phyloP scores from a whole-genome alignment of 306 rosid genomes.

The Arachis hypogaea region DNA sequence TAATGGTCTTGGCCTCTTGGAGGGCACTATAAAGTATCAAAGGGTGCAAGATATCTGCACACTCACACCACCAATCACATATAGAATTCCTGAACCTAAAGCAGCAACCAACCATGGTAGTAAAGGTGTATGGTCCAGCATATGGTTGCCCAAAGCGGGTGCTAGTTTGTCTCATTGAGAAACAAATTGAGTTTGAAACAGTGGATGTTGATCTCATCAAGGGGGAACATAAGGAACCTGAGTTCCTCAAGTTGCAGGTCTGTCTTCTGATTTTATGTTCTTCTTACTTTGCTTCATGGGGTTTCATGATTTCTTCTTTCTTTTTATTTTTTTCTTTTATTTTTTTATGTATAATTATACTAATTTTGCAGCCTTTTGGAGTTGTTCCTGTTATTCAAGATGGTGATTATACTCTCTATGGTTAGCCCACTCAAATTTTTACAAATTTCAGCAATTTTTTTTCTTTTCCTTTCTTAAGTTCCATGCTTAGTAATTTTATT shows the following conservation, averaged over 20 bases:
- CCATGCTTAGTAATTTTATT: too few species aligned
- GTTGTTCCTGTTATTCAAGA: conserved; percentile 55
- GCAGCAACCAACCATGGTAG: conserved; percentile 30
- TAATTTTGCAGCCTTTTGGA: conserved; percentile 56
- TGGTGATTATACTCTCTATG: conserved; percentile 57
- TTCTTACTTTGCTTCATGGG: not conserved
- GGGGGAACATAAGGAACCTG: conserved; percentile 51
- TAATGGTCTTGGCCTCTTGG: too few species aligned
- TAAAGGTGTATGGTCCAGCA: conserved; percentile 60
- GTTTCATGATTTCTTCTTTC: not conserved
- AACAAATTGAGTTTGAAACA: conserved; percentile 54
- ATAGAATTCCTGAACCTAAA: too few species aligned
- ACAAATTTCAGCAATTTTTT: not conserved
- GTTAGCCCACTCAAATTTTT: conserved; percentile 33
- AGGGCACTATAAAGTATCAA: too few species aligned
- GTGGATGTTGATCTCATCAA: conserved; percentile 46
- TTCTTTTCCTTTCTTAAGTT: too few species aligned
- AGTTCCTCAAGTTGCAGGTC: conserved; percentile 61
- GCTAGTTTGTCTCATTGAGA: conserved; percentile 53
- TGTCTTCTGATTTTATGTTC: not conserved
- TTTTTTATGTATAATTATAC: too few species aligned
- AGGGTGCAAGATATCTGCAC: too few species aligned
- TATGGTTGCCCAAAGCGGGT: conserved; percentile 53
- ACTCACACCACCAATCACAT: not conserved
- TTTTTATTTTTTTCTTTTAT: not conserved